Conservation (phyloP, 108 stramenopile species). For the Pinguiococcus pyrenoidosus region DNA sequence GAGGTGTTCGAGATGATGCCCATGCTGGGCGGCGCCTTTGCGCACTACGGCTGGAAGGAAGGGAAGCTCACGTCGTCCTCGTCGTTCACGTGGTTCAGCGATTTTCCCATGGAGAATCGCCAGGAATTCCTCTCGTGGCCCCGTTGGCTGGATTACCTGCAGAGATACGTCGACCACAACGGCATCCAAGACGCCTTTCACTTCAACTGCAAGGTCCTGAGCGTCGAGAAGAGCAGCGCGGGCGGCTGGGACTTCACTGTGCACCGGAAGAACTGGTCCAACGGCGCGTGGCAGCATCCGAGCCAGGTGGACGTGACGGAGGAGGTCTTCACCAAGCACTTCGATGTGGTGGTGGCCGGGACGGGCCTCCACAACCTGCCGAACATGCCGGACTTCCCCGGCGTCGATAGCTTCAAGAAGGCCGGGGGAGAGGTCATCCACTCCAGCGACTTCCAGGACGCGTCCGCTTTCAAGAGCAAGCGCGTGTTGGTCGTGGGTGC, state of each 20-base stretch:
- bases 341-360: neutral
- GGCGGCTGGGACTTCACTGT: no score
- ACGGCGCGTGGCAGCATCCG: no score
- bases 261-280: no score
- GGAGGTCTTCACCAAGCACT: neutral
- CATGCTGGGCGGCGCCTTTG: constrained; percentile 7
- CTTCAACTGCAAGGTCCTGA: constrained; percentile 6
- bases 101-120: constrained; percentile 11
- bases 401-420: neutral
- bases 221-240: neutral
- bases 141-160: no score
- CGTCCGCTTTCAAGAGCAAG: neutral
- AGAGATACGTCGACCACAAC: constrained; percentile 12
- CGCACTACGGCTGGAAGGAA: no score
- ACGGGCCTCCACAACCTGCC: neutral
- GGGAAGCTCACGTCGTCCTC: constrained; percentile 5
- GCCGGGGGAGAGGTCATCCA: neutral
- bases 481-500: neutral
- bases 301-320: no score
- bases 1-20: no score
- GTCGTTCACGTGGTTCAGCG: constrained; percentile 2
- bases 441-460: neutral
- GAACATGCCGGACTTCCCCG: neutral
- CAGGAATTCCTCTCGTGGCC: no score
- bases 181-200: no score